Base-by-base conservation (phyloP, 2,329 filamentous ascomycete genomes). In the Alternaria alternata region DNA sequence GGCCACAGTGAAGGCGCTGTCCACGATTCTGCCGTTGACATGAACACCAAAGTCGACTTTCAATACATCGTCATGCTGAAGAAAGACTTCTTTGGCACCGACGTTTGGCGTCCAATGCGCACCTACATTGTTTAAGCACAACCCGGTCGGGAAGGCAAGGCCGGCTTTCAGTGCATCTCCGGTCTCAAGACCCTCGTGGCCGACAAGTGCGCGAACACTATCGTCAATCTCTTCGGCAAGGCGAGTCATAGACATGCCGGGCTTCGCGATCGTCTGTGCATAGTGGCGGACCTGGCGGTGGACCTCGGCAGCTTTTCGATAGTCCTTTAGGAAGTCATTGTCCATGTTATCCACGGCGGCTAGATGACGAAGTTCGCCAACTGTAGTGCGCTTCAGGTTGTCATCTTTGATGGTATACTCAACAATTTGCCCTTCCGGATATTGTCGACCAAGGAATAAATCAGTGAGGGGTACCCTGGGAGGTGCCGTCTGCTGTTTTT, bases 81-180 rank as follows among this genome's bases (percentile, higher is more conserved):
- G 81, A 34, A 93, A 78, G 65, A 86, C 85, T 63, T 93, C 92
- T 78, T 94, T 96, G 77, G 92, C 93, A 51, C 92, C 92, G 2
- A 91, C 88, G 76, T 95, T 96, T 4, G 92, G 93, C 6, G 89
- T 93, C 80, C 91, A 96, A 79, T 96, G 92, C 2, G 92, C 92
- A 3, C 91, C 92, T 67, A 91, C 89, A 74, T 95, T 87, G 80
- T 96, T 93, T 65, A 95, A 81, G 73, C 90, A 93, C 46, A 96
- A 81, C 39, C 93, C 92, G 12, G 90, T 93, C 4, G 92, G 92
- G 80, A 96, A 96, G 6, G 90, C 93, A 85, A 96, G 90, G 51
- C 93, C 92, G 38, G 88, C 92, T 73, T 88, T 87, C 62, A 94
- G 82, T 58, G 88, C 88, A 70, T 95, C 92, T 6, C 92, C 93